A percentile compares a stretch with the other conserved stretches of the same genome.
Evolutionary conservation across 805 yeast genomes (phyloP).

Genomic region (Pichia paraexigua): DNA sequence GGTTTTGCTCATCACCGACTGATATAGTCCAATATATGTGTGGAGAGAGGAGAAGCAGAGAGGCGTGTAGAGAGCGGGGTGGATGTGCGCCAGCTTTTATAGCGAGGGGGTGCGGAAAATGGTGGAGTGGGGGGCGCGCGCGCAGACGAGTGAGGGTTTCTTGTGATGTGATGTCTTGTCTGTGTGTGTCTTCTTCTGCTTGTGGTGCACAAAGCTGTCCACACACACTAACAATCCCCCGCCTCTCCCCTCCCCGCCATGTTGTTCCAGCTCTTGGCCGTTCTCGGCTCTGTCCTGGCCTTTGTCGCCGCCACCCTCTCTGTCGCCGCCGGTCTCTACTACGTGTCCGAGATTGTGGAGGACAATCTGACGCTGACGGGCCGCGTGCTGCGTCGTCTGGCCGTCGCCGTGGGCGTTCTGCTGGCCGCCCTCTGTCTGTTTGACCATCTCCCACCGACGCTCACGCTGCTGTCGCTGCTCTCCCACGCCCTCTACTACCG

Average conservation of each 20-base stretch:
- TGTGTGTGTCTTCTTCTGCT: too few relatives aligned
- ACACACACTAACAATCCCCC: too few relatives aligned
- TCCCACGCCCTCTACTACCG: too few relatives aligned
- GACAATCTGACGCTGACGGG: conserved; percentile 57
- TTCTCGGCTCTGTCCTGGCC: conserved; percentile 53
- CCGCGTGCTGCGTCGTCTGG: conserved; percentile 13
- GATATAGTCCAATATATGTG: conserved; percentile 28
- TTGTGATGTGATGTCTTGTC: too few relatives aligned
- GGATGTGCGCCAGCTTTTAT: too few relatives aligned
- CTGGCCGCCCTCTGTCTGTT: conserved; percentile 41
- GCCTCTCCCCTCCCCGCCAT: conserved; percentile 25
- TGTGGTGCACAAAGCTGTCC: too few relatives aligned
- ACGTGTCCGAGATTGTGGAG: conserved; percentile 85
- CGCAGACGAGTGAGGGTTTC: too few relatives aligned
- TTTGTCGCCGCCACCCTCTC: conserved; percentile 52
- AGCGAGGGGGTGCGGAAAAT: too few relatives aligned
- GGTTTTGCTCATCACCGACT: conserved; percentile 32
- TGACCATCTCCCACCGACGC: conserved; percentile 47
- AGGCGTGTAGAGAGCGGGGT: not conserved
- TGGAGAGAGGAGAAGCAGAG: not conserved
- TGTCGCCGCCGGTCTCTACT: conserved; percentile 85
- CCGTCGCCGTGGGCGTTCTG: too few relatives aligned
- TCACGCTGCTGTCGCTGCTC: too few relatives aligned
- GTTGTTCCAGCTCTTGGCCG: conserved; percentile 53
- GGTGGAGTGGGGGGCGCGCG: too few relatives aligned